Evolutionary conservation across 2,329 filamentous ascomycete species (phyloP), one percentile per base, ranked within the genome.

Genomic region (Xylariaceae sp.): DNA sequence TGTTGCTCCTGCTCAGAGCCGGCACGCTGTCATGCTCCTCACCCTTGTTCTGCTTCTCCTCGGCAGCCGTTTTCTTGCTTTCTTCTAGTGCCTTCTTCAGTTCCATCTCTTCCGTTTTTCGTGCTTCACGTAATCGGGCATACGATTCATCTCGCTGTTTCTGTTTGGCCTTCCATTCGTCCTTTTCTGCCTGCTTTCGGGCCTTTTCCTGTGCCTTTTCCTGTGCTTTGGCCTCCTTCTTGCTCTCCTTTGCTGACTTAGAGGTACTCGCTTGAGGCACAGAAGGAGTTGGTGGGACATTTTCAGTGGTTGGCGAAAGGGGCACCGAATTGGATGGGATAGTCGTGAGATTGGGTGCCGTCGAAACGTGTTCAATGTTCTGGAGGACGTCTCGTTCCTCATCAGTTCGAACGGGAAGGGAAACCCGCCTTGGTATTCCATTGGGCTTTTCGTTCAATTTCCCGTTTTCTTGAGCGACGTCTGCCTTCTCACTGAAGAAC

Each of bases 341-440:
- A 48, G 56, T 34, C 17, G 59, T 53, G 37, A 67, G 65, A 37
- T 58, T 68, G 1, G 87, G 87, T 0, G 86, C 85, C 1, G 89
- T 89, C 18, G 80, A 78, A 7, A 85, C 84, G 67, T 90, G 87
- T 18, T 86, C 83, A 6, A 93, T 77, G 30, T 77, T 82, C 9
- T 79, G 77, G 68, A 87, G 82, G 1, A 76, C 73, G 10, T 83
- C 80, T 15, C 77, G 77, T 5, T 84, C 79, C 2, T 77, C 74
- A 0, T 75, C 67, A 8, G 77, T 74, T 3, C 76, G 74, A 23
- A 71, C 67, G 0, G 83, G 82, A 50, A 80, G 78, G 1, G 81
- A 81, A 47, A 75, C 70, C 61, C 82, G 78, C 69, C 81, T 76
- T 57, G 78, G 78, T 64, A 86, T 67, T 9, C 78, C 73, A 50